These are phyloP conservation scores for Mariannaea elegans DNA, from an alignment of 2,329 filamentous ascomycete species.

Conservation along the genomic window DNA sequence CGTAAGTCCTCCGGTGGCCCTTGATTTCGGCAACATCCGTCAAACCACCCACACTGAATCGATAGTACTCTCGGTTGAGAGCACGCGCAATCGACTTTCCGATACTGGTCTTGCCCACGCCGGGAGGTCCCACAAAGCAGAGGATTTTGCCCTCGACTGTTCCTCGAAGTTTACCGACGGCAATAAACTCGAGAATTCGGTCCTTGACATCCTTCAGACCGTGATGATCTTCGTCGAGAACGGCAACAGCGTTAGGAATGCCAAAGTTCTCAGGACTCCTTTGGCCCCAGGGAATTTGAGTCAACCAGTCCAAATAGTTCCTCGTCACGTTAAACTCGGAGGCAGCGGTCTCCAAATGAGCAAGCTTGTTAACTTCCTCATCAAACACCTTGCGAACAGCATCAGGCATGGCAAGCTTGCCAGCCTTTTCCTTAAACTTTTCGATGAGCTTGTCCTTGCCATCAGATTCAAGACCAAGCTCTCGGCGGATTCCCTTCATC, in stretches of 20 bases:
- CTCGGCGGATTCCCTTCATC: conserved; percentile 97
- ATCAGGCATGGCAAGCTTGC: conserved; percentile 95
- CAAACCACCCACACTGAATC: conserved; percentile 96
- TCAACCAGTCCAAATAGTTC: conserved; percentile 98
- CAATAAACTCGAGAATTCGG: conserved; percentile 97
- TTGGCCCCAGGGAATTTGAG: conserved; percentile 97
- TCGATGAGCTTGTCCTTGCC: conserved; percentile 98
- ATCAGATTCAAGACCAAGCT: conserved; percentile 95
- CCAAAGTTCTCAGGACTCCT: conserved; percentile 96
- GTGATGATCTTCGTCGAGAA: conserved; percentile 96
- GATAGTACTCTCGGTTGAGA: conserved; percentile 95
- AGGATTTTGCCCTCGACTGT: conserved; percentile 98
- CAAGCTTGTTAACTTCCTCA: conserved; percentile 96
- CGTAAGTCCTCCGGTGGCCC: conserved; percentile 94
- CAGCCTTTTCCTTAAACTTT: conserved; percentile 95
- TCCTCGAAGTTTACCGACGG: conserved; percentile 94
- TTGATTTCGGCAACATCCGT: conserved; percentile 99
- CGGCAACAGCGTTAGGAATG: conserved; percentile 87
- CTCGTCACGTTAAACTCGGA: conserved; percentile 99
- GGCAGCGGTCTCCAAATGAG: conserved; percentile 91
- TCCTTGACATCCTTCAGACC: conserved; percentile 98
- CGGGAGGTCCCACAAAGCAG: conserved; percentile 95
- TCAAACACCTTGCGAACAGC: conserved; percentile 97
- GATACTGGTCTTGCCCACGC: conserved; percentile 98
- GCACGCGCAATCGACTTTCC: conserved; percentile 97